phyloP scores from a whole-genome alignment of 495 filamentous ascomycete genomes.

The Tuber melanosporum region DNA sequence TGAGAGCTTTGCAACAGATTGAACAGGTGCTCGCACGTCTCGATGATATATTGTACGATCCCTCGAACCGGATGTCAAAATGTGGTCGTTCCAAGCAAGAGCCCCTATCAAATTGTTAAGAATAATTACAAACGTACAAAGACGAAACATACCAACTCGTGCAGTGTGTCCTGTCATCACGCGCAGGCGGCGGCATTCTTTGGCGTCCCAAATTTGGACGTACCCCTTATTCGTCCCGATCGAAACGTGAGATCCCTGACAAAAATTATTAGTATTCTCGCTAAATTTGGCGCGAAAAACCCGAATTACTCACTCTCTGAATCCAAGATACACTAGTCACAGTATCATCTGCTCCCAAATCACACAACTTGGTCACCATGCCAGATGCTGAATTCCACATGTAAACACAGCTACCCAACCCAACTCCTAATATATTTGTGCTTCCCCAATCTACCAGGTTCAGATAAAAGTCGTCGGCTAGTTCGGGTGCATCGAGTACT shows the following conservation, averaged over 20 bases:
- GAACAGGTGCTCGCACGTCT: slow-evolving; percentile 87
- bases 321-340: slow-evolving; percentile 98
- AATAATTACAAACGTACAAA: not conserved
- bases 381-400: slow-evolving; percentile 94
- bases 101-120: slow-evolving; percentile 47
- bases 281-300: slow-evolving; percentile 6
- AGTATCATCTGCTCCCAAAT: slow-evolving; percentile 74
- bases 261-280: slow-evolving; percentile 13
- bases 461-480: slow-evolving; percentile 95
- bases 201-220: slow-evolving; percentile 96
- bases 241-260: slow-evolving; percentile 80
- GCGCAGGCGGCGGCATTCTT: slow-evolving; percentile 70
- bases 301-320: slow-evolving; percentile 54
- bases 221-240: slow-evolving; percentile 90
- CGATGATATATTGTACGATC: slow-evolving; percentile 91
- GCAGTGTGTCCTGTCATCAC: slow-evolving; percentile 96
- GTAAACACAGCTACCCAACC: slow-evolving; percentile 87
- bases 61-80: slow-evolving; percentile 88
- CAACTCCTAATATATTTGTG: slow-evolving; percentile 85
- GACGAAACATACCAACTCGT: slow-evolving; percentile 56
- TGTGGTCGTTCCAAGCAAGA: slow-evolving; percentile 95
- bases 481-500: slow-evolving; percentile 89
- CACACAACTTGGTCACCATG: slow-evolving; percentile 83
- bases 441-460: slow-evolving; percentile 99
- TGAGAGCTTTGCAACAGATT: slow-evolving; percentile 73